Base-by-base conservation (phyloP, 2,329 filamentous ascomycete genomes). In the Emericellopsis atlantica region DNA sequence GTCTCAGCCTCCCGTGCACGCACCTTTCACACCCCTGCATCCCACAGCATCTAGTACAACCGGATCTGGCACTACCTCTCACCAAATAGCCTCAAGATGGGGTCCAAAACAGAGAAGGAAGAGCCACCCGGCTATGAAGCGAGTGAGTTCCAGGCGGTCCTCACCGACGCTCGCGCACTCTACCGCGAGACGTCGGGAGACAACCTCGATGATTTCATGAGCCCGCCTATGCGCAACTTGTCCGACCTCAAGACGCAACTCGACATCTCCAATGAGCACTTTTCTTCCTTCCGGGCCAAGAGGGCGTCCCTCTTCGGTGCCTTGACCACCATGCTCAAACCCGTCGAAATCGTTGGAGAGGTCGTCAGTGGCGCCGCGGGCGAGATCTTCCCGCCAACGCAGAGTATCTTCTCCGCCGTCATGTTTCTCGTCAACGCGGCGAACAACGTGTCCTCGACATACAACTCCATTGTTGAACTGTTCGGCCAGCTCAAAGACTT, bases 401-500 rank as follows among this genome's bases (percentile, higher is more conserved):
- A 62, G 37, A 51, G 54, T 23, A 61, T 68, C 39, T 70, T 66
- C 44, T 54, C 59, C 7, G 66, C 66, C 7, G 62, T 65, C 2
- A 49, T 58, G 12, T 63, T 66, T 41, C 51, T 71, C 8, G 54
- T 70, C 15, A 56, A 56, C 29, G 64, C 66, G 8, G 67, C 66
- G 2, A 59, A 60, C 16, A 60, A 66, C 39, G 66, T 69, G 14
- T 67, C 64, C 1, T 49, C 59, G 1, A 56, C 57, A 7, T 70
- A 70, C 37, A 63, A 70, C 47, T 57, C 58, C 6, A 69, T 70
- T 6, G 47, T 63, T 3, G 63, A 65, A 37, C 48, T 70, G 21
- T 65, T 70, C 48, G 56, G 57, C 10, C 57, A 59, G 26, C 48
- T 69, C 10, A 56, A 63, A 56, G 62, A 67, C 46, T 67, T 68